phyloP scores from a whole-genome alignment of 2,329 filamentous ascomycete species.

The Podosphaera fusca region DNA sequence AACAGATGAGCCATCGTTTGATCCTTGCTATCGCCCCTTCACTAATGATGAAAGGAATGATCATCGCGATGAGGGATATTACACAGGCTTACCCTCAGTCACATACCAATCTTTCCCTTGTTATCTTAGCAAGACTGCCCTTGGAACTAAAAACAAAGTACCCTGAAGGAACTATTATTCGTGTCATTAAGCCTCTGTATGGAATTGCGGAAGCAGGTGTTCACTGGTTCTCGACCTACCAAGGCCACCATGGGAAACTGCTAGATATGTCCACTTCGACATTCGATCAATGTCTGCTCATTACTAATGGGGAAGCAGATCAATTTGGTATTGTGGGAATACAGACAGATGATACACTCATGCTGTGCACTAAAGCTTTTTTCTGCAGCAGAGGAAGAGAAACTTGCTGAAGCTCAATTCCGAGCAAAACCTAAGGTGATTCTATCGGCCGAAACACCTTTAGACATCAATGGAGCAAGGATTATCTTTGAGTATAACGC shows the following conservation, averaged over 20 bases:
- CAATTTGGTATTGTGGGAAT: constrained; percentile 2
- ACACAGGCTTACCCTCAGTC: not conserved
- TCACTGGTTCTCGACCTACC: constrained; percentile 1
- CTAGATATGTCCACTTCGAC: no score
- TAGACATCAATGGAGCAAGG: constrained; percentile 1
- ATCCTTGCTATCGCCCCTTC: constrained; percentile 1
- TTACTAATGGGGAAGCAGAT: not conserved
- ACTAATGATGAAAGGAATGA: not conserved
- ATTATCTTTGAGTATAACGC: not conserved
- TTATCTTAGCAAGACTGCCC: not conserved
- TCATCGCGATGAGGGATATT: constrained; percentile 1
- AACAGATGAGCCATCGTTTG: constrained; percentile 2
- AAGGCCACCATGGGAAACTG: constrained; percentile 1
- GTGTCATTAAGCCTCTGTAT: not conserved
- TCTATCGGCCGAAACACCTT: not conserved
- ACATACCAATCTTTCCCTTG: not conserved
- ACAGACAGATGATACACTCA: constrained; percentile 3
- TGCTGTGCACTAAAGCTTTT: not conserved
- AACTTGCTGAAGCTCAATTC: not conserved
- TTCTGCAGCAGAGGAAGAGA: not conserved
- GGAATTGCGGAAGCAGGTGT: not conserved
- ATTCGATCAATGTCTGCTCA: no score
- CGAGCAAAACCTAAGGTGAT: not conserved
- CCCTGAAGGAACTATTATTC: not conserved
- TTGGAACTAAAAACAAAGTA: not conserved